Percentiles rank a stretch among this genome's conserved stretches.
Evolutionary conservation across 2,329 filamentous ascomycete genomes (phyloP).

Genomic region (Basipetospora sp.): DNA sequence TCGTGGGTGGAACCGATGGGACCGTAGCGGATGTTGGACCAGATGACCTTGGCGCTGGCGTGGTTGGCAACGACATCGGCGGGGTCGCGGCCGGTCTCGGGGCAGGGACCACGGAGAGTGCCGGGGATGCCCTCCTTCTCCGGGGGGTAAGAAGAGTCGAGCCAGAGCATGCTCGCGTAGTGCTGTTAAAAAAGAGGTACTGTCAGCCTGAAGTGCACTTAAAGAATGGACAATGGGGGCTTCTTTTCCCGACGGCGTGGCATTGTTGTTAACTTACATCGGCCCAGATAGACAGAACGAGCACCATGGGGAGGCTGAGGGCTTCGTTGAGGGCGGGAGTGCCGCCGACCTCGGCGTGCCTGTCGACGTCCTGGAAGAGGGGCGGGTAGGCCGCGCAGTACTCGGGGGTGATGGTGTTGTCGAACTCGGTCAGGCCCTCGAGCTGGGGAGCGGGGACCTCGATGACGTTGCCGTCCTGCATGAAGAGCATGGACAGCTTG

Average conservation of each 20-base stretch:
- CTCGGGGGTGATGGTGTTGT: constrained; percentile 39
- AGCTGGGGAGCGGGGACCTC: constrained; percentile 23
- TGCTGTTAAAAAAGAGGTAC: constrained; percentile 21
- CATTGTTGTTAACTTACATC: constrained; percentile 21
- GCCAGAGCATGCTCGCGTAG: constrained; percentile 56
- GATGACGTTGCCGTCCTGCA: constrained; percentile 42
- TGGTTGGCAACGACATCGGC: constrained; percentile 11
- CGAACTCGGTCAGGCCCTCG: constrained; percentile 37
- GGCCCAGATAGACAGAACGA: constrained; percentile 46
- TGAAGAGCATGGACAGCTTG: constrained; percentile 28
- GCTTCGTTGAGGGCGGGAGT: constrained; percentile 39
- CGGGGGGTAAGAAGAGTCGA: constrained; percentile 50
- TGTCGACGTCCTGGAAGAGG: constrained; percentile 35
- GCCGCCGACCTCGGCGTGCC: constrained; percentile 41
- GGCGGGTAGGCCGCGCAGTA: constrained; percentile 44
- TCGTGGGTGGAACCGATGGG: constrained; percentile 27
- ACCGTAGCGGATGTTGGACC: constrained; percentile 35
- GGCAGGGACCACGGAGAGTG: constrained; percentile 13
- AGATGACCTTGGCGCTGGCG: constrained; percentile 24
- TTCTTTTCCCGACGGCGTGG: no score
- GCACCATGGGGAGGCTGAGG: constrained; percentile 43
- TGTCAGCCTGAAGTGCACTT: not conserved
- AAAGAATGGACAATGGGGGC: not conserved
- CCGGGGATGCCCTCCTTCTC: constrained; percentile 14
- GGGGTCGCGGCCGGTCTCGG: constrained; percentile 13